Conservation (phyloP, 352 stramenopile species). For the Phytophthora litchii region DNA sequence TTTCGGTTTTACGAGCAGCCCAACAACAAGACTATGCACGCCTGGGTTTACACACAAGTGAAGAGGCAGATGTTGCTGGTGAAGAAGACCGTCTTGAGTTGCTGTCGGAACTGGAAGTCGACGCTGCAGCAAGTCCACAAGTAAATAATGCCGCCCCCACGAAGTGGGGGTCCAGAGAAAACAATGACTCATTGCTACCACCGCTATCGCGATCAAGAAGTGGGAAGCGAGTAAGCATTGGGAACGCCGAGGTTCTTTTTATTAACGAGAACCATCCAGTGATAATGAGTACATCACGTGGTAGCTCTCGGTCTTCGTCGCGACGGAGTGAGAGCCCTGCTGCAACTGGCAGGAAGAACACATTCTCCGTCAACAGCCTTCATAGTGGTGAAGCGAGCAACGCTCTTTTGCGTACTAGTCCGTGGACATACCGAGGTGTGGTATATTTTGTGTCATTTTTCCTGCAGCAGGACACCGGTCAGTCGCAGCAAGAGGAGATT, state of each 20-base stretch:
- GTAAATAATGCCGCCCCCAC: slow-evolving; percentile 3
- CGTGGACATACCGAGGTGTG: slow-evolving; percentile 68
- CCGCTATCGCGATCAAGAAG: slow-evolving; percentile 31
- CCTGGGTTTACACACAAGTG: slow-evolving; percentile 25
- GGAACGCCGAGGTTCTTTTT: slow-evolving; percentile 67
- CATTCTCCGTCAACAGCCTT: slow-evolving; percentile 26
- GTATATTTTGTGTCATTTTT: slow-evolving; percentile 88
- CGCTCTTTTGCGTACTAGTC: slow-evolving; percentile 60
- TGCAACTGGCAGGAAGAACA: slow-evolving; percentile 7
- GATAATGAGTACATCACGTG: slow-evolving; percentile 22
- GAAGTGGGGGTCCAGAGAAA: slow-evolving; percentile 7
- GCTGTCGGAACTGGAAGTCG: slow-evolving; percentile 63
- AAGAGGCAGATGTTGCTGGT: slow-evolving; percentile 10
- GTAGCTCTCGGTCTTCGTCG: slow-evolving; percentile 22
- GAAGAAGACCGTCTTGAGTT: slow-evolving; percentile 60
- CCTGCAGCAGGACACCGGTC: slow-evolving; percentile 40
- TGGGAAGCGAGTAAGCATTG: slow-evolving; percentile 67
- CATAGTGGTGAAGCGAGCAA: slow-evolving; percentile 23
- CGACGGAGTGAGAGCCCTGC: slow-evolving; percentile 18
- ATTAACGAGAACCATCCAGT: slow-evolving; percentile 78
- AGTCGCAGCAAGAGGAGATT: slow-evolving; percentile 19
- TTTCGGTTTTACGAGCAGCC: slow-evolving; percentile 43
- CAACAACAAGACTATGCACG: slow-evolving; percentile 44
- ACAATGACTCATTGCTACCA: slow-evolving; percentile 17
- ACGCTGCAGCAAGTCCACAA: slow-evolving; percentile 41